Conservation (phyloP, 108 stramenopile genomes). For the Nannochloropsis salina region DNA sequence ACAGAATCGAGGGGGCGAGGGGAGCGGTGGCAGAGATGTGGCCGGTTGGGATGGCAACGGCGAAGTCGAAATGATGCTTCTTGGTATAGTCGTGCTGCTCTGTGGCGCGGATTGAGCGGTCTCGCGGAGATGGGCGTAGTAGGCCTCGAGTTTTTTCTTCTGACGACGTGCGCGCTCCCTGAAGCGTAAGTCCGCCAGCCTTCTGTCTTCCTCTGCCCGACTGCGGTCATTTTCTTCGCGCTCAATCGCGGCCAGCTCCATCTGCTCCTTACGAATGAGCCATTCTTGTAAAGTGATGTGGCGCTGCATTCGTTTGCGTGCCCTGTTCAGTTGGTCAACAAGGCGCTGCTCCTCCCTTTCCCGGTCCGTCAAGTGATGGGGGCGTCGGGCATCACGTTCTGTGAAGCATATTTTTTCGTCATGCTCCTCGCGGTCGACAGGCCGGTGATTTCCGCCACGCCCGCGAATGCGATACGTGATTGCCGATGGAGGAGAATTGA, state of each 20-base stretch:
- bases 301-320: conserved; percentile 52
- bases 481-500: conserved; percentile 13
- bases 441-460: conserved; percentile 24
- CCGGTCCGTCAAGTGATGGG: conserved; percentile 21
- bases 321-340: not conserved
- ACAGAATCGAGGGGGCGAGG: not conserved
- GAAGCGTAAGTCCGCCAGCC: conserved; percentile 43
- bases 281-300: conserved; percentile 56
- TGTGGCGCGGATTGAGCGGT: not conserved
- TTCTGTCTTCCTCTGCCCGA: conserved; percentile 32
- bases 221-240: conserved; percentile 39
- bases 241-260: conserved; percentile 42
- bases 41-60: not conserved
- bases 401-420: not conserved
- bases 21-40: not conserved
- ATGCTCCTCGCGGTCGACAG: not conserved
- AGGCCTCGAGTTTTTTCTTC: conserved; percentile 53
- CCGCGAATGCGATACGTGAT: conserved; percentile 37
- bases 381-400: not conserved
- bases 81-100: not conserved
- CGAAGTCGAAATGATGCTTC: not conserved
- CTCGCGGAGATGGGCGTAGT: conserved; percentile 21
- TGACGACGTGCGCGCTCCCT: conserved; percentile 49
- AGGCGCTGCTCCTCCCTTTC: not conserved
- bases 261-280: conserved; percentile 53